Percentiles rank a stretch among this genome's conserved stretches.
These are phyloP conservation scores for Protomyces macrosporus DNA, from an alignment of 1,139 yeast genomes.

Conservation along the genomic window DNA sequence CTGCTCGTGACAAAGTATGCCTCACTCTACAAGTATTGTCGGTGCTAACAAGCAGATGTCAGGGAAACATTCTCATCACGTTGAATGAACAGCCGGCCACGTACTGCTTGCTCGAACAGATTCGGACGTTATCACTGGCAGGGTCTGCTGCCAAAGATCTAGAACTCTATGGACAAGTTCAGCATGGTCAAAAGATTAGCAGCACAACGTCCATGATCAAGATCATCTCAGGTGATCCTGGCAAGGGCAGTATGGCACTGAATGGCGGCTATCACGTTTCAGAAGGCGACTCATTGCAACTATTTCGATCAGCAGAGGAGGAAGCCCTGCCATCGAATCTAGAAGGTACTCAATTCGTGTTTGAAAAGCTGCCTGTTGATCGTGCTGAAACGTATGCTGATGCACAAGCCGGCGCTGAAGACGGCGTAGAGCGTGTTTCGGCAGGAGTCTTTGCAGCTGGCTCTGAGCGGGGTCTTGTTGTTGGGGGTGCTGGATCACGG, in stretches of 20 bases:
- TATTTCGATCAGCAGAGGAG: neutral
- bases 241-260: slow-evolving; percentile 23
- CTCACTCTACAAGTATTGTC: neutral
- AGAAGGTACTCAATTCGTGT: neutral
- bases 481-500: neutral
- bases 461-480: neutral
- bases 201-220: slow-evolving; percentile 1
- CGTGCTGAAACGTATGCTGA: neutral
- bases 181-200: neutral
- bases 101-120: slow-evolving; percentile 9
- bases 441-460: neutral
- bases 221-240: slow-evolving; percentile 25
- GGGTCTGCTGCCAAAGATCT: slow-evolving; percentile 10
- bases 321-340: neutral
- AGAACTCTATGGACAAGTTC: slow-evolving; percentile 9
- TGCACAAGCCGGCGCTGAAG: neutral
- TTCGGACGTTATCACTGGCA: slow-evolving; percentile 1
- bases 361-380: neutral
- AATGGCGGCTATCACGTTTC: slow-evolving; percentile 17
- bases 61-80: slow-evolving; percentile 22
- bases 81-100: slow-evolving; percentile 21
- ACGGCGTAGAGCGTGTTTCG: neutral
- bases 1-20: slow-evolving; percentile 18
- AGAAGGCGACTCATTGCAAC: slow-evolving; percentile 18
- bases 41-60: neutral